Evolutionary conservation across 768 basidiomycete species (phyloP).

Genomic region (Neoboletus magnificus): DNA sequence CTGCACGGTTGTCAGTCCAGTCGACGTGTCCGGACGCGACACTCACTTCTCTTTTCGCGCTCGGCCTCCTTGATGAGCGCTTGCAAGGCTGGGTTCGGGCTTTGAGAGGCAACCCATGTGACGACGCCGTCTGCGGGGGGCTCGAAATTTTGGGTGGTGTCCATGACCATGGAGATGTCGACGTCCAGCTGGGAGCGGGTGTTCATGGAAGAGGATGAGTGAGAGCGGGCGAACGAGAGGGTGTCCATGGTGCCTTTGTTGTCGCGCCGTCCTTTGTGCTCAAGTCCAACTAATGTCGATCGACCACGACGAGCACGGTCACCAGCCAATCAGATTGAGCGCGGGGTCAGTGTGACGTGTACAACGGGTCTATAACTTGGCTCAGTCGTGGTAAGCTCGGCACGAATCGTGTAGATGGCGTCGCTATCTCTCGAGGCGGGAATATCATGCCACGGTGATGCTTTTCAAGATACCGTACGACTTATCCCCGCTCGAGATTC

Average conservation of each 20-base stretch:
- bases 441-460: too few species aligned
- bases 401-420: too few species aligned
- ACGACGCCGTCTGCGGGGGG: slow-evolving; percentile 13
- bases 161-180: slow-evolving; percentile 12
- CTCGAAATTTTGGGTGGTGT: slow-evolving; percentile 11
- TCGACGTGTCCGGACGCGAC: not conserved
- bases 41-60: slow-evolving; percentile 23
- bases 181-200: not conserved
- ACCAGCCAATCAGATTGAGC: not conserved
- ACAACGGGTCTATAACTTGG: not conserved
- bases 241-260: not conserved
- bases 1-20: slow-evolving; percentile 4
- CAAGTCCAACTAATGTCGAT: not conserved
- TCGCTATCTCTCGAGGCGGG: too few species aligned
- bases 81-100: slow-evolving; percentile 20
- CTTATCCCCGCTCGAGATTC: too few species aligned
- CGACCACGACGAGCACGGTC: not conserved
- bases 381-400: not conserved
- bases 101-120: slow-evolving; percentile 27
- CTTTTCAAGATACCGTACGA: too few species aligned
- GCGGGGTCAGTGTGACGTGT: not conserved
- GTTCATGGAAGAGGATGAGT: not conserved
- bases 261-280: not conserved
- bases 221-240: not conserved
- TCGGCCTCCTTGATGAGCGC: slow-evolving; percentile 28